Evolutionary conservation across 345 rosid genomes (phyloP).

Genomic region (Mangifera indica): DNA sequence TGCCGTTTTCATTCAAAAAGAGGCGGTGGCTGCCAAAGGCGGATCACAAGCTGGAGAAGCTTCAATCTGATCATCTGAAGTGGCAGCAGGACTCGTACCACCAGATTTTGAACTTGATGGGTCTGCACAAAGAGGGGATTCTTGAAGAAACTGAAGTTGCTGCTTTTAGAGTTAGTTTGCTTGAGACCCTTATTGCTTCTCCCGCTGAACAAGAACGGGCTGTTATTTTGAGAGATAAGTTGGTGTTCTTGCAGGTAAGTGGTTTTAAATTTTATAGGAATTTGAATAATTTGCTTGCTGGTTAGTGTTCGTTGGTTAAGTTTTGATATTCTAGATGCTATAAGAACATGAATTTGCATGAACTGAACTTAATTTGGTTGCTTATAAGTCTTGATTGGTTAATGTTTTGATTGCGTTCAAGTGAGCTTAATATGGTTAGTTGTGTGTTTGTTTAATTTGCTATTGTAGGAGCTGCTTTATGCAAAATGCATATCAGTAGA

Average conservation of each 20-base stretch:
- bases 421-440: too few species aligned
- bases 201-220: conserved; percentile 53
- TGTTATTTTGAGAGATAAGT: conserved; percentile 52
- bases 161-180: conserved; percentile 56
- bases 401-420: too few species aligned
- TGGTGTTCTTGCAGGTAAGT: conserved; percentile 71
- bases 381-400: too few species aligned
- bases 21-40: conserved; percentile 43
- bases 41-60: conserved; percentile 52
- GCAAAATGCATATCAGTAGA: conserved; percentile 67
- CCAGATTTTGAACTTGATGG: conserved; percentile 71
- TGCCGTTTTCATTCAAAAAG: conserved; percentile 71
- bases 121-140: conserved; percentile 67
- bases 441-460: not conserved
- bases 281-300: not conserved
- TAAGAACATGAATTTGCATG: not conserved
- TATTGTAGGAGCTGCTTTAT: conserved; percentile 55
- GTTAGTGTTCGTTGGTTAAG: too few species aligned
- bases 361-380: not conserved
- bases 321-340: too few species aligned
- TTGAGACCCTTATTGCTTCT: conserved; percentile 57
- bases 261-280: not conserved
- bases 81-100: conserved; percentile 85
- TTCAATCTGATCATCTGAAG: conserved; percentile 71
- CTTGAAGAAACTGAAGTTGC: conserved; percentile 50